phyloP scores from a whole-genome alignment of 2,329 filamentous ascomycete genomes.

The Fusarium sp. region DNA sequence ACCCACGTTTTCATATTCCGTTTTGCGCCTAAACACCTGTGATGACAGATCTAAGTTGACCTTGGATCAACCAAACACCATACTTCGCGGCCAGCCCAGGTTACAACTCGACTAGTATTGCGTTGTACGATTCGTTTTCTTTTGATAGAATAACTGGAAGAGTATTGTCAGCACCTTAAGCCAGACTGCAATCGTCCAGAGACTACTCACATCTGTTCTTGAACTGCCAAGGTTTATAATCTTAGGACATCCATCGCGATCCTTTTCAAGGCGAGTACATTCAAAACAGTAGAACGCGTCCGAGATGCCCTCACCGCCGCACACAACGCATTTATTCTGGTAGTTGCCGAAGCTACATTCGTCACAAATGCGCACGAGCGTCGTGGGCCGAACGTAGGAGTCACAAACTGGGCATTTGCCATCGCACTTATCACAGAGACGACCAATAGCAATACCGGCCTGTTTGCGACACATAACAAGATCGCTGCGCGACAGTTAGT shows the following conservation, averaged over 20 bases:
- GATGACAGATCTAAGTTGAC: conserved; percentile 28
- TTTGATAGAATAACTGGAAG: conserved; percentile 69
- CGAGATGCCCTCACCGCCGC: conserved; percentile 96
- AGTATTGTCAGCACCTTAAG: conserved; percentile 27
- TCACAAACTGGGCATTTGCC: conserved; percentile 99
- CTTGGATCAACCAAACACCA: conserved; percentile 21
- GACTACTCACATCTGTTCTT: conserved; percentile 80
- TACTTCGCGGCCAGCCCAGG: conserved; percentile 56
- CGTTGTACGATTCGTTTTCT: conserved; percentile 69
- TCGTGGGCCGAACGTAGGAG: conserved; percentile 97
- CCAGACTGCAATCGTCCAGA: not conserved
- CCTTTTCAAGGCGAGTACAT: conserved; percentile 95
- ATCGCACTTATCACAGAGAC: conserved; percentile 99
- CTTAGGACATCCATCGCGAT: conserved; percentile 97
- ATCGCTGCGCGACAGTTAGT: conserved; percentile 67
- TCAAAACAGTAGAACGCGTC: conserved; percentile 99
- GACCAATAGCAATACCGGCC: conserved; percentile 95
- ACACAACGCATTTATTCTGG: conserved; percentile 99
- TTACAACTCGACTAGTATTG: conserved; percentile 61
- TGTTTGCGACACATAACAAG: conserved; percentile 99
- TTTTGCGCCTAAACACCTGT: conserved; percentile 37
- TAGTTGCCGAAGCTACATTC: conserved; percentile 99
- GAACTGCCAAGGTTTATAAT: conserved; percentile 98
- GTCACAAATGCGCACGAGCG: conserved; percentile 97
- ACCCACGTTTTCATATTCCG: conserved; percentile 12